Evolutionary conservation across 2,329 filamentous ascomycete species (phyloP).

Genomic region (Onygenales sp.): DNA sequence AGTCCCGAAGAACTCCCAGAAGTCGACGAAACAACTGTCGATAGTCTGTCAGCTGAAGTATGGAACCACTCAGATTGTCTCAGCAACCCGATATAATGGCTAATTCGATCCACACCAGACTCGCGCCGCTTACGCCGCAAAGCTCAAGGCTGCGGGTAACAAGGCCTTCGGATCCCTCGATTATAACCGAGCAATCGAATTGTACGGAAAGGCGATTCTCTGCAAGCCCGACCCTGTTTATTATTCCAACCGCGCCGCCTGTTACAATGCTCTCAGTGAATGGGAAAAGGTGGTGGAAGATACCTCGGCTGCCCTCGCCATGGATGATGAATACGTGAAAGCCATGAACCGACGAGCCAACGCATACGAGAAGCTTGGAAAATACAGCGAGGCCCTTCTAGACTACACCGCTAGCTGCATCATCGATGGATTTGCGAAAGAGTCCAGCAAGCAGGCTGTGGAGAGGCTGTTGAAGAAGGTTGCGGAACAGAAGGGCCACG

Average conservation of each 20-base stretch:
- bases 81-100: background rate
- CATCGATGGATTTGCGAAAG: slow-evolving; percentile 93
- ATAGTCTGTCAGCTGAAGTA: slow-evolving; percentile 39
- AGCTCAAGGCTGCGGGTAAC: slow-evolving; percentile 92
- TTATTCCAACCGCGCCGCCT: slow-evolving; percentile 97
- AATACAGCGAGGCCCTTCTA: slow-evolving; percentile 86
- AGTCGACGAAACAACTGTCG: slow-evolving; percentile 41
- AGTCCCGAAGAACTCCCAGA: slow-evolving; percentile 59
- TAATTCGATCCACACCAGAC: slow-evolving; percentile 41
- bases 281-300: slow-evolving; percentile 98
- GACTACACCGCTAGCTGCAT: slow-evolving; percentile 99
- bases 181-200: slow-evolving; percentile 84
- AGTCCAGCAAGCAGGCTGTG: slow-evolving; percentile 76
- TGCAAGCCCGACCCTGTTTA: slow-evolving; percentile 97
- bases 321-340: slow-evolving; percentile 95
- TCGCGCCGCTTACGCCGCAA: slow-evolving; percentile 76
- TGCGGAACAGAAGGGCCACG: slow-evolving; percentile 85
- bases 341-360: slow-evolving; percentile 93
- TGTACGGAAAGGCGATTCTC: slow-evolving; percentile 91
- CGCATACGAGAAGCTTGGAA: slow-evolving; percentile 86
- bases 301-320: slow-evolving; percentile 84
- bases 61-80: slow-evolving; percentile 6
- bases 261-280: slow-evolving; percentile 84
- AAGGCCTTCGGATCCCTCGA: slow-evolving; percentile 92
- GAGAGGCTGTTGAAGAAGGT: slow-evolving; percentile 95